Percentiles rank a stretch among this genome's conserved stretches.
phyloP scores from a whole-genome alignment of 2,329 filamentous ascomycete species.

The Rutstroemia sp. region DNA sequence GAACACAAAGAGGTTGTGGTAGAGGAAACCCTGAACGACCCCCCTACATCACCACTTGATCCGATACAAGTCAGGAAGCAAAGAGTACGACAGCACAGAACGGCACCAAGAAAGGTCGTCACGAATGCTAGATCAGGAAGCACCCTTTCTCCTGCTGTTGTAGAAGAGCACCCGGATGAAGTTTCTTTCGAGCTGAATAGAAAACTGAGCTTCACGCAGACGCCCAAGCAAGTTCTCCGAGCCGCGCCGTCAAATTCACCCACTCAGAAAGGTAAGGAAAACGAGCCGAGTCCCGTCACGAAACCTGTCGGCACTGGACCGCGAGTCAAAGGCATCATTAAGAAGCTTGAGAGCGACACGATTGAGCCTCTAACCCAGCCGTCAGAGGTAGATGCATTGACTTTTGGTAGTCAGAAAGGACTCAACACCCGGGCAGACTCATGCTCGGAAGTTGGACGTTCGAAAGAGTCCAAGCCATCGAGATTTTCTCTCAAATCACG shows the following conservation, averaged over 20 bases:
- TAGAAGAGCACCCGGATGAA: conserved; percentile 6
- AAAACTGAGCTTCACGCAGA: not conserved
- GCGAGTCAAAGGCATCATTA: not conserved
- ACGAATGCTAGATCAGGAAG: conserved; percentile 1
- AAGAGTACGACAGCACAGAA: not conserved
- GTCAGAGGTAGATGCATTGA: not conserved
- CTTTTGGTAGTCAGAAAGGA: not conserved
- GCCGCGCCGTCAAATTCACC: not conserved
- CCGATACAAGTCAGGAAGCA: conserved; percentile 22
- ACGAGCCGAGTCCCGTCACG: not conserved
- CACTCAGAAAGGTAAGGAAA: not conserved
- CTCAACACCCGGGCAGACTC: not conserved
- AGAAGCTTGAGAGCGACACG: not conserved
- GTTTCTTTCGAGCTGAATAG: not conserved
- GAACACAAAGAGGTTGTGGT: not conserved
- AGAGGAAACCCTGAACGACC: not conserved
- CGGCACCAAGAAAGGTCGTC: not conserved
- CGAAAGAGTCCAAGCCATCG: not conserved
- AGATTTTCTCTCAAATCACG: not conserved
- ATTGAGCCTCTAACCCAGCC: not conserved
- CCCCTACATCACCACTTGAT: conserved; percentile 2
- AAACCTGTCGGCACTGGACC: not conserved
- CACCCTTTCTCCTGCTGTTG: conserved; percentile 4
- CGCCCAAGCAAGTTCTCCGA: not conserved
- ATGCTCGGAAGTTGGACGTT: not conserved